Conservation (phyloP, 2,329 filamentous ascomycete species). For the Geosmithia flava region DNA sequence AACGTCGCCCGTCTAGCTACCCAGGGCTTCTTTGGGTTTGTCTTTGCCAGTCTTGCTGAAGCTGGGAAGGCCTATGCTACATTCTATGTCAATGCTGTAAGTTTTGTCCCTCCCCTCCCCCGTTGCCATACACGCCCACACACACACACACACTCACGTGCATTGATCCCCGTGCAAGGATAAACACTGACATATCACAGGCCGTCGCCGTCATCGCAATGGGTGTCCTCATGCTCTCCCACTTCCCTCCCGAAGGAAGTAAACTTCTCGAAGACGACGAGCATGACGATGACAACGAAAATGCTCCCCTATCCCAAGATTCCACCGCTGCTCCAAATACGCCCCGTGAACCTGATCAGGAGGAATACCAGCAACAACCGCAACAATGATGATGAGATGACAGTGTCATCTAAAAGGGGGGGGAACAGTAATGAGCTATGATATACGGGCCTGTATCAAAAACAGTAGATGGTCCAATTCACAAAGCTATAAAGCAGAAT, state of each 20-base stretch:
- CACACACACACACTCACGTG: neutral
- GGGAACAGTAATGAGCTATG: too few species aligned
- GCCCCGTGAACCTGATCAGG: too few species aligned
- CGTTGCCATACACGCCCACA: neutral
- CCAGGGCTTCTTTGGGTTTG: conserved; percentile 52
- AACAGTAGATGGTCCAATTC: too few species aligned
- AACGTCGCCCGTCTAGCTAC: conserved; percentile 54
- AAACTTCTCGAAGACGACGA: conserved; percentile 14
- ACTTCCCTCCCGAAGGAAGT: conserved; percentile 27
- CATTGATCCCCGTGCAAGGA: neutral
- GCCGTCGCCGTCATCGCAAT: conserved; percentile 35
- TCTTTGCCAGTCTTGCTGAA: conserved; percentile 51
- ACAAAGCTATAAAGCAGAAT: too few species aligned
- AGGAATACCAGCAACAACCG: too few species aligned
- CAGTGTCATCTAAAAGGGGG: too few species aligned
- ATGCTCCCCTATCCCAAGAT: neutral
- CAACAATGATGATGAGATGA: too few species aligned
- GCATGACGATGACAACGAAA: conserved; percentile 3
- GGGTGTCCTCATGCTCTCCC: conserved; percentile 25
- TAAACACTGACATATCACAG: conserved; percentile 12
- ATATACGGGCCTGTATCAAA: too few species aligned
- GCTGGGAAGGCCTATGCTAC: conserved; percentile 48
- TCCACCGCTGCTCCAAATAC: too few species aligned
- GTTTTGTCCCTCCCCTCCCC: conserved; percentile 8
- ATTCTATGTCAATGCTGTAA: conserved; percentile 54